phyloP scores from a whole-genome alignment of 805 yeast genomes.

The Grigorovia jiainica region DNA sequence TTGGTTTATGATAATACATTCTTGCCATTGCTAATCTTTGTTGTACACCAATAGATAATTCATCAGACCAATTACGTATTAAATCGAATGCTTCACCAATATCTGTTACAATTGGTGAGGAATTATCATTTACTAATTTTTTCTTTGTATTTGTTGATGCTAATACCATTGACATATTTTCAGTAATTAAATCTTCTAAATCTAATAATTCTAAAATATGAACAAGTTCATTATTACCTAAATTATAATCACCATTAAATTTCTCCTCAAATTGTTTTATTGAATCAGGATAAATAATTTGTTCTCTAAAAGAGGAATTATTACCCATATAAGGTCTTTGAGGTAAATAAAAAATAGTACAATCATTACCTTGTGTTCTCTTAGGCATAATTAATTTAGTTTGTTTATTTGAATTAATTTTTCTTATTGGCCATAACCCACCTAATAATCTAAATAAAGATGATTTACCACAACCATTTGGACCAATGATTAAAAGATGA shows the following conservation, averaged over 20 bases:
- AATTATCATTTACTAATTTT: background rate
- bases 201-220: constrained; percentile 49
- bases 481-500: constrained; percentile 84
- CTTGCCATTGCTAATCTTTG: constrained; percentile 91
- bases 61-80: constrained; percentile 78
- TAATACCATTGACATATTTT: constrained; percentile 32
- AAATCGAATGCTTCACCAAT: constrained; percentile 52
- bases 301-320: constrained; percentile 62
- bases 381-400: constrained; percentile 31
- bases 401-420: constrained; percentile 53
- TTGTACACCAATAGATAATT: constrained; percentile 83
- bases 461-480: constrained; percentile 94
- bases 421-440: constrained; percentile 81
- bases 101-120: constrained; percentile 9
- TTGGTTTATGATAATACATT: constrained; percentile 81
- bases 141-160: constrained; percentile 10
- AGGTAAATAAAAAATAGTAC: constrained; percentile 71
- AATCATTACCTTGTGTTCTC: constrained; percentile 26
- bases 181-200: constrained; percentile 46
- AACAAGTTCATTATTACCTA: constrained; percentile 39
- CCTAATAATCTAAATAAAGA: constrained; percentile 85
- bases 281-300: constrained; percentile 80
- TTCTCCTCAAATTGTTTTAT: constrained; percentile 42
- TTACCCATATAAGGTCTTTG: constrained; percentile 82
- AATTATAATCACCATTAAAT: constrained; percentile 19